Conservation (phyloP, 805 yeast genomes). For the Suhomyces emberorum region DNA sequence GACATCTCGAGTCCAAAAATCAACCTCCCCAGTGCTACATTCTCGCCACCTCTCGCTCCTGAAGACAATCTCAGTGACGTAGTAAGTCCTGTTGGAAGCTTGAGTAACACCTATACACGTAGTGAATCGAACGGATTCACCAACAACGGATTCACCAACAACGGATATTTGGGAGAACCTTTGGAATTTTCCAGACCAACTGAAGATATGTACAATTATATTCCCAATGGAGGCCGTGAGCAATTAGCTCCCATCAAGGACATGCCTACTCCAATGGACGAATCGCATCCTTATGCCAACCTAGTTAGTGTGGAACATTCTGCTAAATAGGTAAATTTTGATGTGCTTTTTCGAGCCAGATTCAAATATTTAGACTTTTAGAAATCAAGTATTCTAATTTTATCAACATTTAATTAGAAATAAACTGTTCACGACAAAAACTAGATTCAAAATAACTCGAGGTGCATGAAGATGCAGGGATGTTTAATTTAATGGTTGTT, state of each 20-base stretch:
- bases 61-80: slow-evolving; percentile 8
- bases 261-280: slow-evolving; percentile 26
- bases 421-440: too few species aligned
- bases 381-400: too few species aligned
- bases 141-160: background rate
- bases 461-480: too few species aligned
- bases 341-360: too few species aligned
- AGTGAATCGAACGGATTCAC: background rate
- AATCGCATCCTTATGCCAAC: slow-evolving; percentile 13
- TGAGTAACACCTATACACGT: slow-evolving; percentile 4
- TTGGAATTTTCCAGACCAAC: background rate
- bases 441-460: too few species aligned
- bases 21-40: slow-evolving; percentile 1
- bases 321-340: too few species aligned
- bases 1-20: slow-evolving; percentile 9
- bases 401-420: too few species aligned
- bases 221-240: slow-evolving; percentile 1
- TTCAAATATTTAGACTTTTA: too few species aligned
- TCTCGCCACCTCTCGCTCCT: background rate
- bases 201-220: background rate
- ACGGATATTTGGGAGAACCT: background rate
- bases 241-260: slow-evolving; percentile 22
- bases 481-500: too few species aligned
- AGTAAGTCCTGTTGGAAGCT: slow-evolving; percentile 7
- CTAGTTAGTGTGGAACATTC: slow-evolving; percentile 8